Evolutionary conservation across 2,329 filamentous ascomycete species (phyloP).

Genomic region (Ophiostoma pallidulum): DNA sequence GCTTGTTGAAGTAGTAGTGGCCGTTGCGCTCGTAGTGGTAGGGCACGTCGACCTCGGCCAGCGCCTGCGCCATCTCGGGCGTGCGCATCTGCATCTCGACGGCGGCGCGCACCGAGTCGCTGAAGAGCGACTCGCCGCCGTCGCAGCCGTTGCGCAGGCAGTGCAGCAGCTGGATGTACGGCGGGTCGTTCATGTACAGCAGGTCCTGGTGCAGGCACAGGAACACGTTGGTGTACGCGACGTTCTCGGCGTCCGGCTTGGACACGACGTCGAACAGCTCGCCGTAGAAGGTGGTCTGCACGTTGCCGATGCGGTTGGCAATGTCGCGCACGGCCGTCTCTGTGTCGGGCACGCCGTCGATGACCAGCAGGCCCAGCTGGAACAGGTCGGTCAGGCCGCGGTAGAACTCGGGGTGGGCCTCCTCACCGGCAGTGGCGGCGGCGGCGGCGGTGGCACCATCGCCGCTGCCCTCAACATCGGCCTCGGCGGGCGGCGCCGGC

Average conservation of each 20-base stretch:
- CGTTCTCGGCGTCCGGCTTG: conserved; percentile 76
- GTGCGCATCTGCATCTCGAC: conserved; percentile 19
- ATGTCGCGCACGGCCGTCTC: conserved; percentile 58
- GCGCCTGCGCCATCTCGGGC: conserved; percentile 48
- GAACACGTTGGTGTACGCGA: conserved; percentile 76
- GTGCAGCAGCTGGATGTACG: conserved; percentile 79
- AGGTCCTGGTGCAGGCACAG: conserved; percentile 91
- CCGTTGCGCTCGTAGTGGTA: conserved; percentile 63
- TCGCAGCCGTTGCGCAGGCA: conserved; percentile 71
- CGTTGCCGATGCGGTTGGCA: conserved; percentile 60
- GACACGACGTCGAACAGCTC: conserved; percentile 81
- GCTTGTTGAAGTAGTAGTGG: conserved; percentile 50
- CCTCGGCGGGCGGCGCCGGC: too few species aligned
- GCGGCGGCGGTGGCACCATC: too few species aligned
- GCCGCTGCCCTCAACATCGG: too few species aligned
- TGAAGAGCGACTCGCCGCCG: conserved; percentile 81
- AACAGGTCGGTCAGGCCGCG: conserved; percentile 53
- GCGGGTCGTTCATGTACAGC: conserved; percentile 71
- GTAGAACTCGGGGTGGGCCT: conserved; percentile 49
- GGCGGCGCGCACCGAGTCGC: conserved; percentile 60
- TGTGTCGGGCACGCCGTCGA: conserved; percentile 62
- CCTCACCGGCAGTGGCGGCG: too few species aligned
- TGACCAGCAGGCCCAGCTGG: conserved; percentile 63
- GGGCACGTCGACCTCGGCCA: conserved; percentile 47
- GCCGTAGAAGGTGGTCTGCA: conserved; percentile 87